phyloP scores from a whole-genome alignment of 371 early-diverging fungal species.

The Syncephalastrum contaminatum region DNA sequence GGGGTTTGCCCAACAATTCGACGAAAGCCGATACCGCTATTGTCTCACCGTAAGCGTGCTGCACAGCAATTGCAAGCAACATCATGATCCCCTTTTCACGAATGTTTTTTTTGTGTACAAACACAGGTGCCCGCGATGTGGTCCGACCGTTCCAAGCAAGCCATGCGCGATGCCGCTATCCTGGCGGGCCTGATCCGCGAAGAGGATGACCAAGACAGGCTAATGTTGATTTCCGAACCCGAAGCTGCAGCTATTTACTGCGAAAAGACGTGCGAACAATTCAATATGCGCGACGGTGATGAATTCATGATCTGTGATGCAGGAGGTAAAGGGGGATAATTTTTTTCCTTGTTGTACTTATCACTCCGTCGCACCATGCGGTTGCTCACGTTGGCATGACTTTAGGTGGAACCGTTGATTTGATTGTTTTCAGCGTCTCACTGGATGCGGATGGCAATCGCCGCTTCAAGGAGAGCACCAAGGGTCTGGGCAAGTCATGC shows the following conservation, averaged over 20 bases:
- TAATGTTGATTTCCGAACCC: slow-evolving; percentile 60
- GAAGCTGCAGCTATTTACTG: slow-evolving; percentile 66
- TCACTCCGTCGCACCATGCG: not conserved
- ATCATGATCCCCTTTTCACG: slow-evolving; percentile 4
- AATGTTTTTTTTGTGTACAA: not conserved
- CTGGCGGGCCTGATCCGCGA: slow-evolving; percentile 46
- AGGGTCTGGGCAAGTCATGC: slow-evolving; percentile 56
- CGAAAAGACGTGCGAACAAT: slow-evolving; percentile 56
- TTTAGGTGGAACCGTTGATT: slow-evolving; percentile 60
- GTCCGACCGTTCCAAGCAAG: slow-evolving; percentile 57
- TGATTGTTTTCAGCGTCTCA: slow-evolving; percentile 49
- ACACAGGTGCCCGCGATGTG: slow-evolving; percentile 60
- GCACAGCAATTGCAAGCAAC: too few species aligned
- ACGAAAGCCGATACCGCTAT: slow-evolving; percentile 33
- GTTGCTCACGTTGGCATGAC: not conserved
- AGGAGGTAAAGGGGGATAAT: slow-evolving; percentile 32
- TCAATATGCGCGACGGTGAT: slow-evolving; percentile 54
- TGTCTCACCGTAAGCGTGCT: slow-evolving; percentile 38
- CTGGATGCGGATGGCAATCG: slow-evolving; percentile 33
- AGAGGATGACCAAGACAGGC: slow-evolving; percentile 50
- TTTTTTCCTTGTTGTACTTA: not conserved
- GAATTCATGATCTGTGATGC: slow-evolving; percentile 65
- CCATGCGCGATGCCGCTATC: slow-evolving; percentile 61
- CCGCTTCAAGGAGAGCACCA: slow-evolving; percentile 50
- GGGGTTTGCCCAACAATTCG: slow-evolving; percentile 35